Percentiles rank a stretch among this genome's conserved stretches.
Evolutionary conservation across 495 filamentous ascomycete genomes (phyloP).

Genomic region (Chaetomium fimeti): DNA sequence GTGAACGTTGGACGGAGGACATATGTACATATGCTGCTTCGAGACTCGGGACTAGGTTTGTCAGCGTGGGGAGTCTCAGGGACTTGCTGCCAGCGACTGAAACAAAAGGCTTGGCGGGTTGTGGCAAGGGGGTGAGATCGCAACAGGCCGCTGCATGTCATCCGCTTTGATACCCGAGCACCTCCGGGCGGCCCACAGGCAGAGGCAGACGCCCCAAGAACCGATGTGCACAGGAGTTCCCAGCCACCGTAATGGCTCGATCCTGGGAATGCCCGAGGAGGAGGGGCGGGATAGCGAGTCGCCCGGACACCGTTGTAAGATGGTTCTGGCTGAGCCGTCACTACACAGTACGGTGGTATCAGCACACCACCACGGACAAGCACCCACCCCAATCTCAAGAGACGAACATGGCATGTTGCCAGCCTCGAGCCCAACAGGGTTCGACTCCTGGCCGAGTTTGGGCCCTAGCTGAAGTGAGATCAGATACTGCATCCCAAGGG

Average conservation of each 20-base stretch:
- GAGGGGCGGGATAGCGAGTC: slow-evolving; percentile 6
- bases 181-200: not conserved
- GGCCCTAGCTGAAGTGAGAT: slow-evolving; percentile 8
- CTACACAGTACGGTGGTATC: slow-evolving; percentile 1
- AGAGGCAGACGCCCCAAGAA: not conserved
- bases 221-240: too few species aligned
- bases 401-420: not conserved
- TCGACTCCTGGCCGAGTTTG: not conserved
- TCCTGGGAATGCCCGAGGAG: not conserved
- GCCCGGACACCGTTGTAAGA: not conserved
- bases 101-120: not conserved
- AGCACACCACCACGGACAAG: not conserved
- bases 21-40: too few species aligned
- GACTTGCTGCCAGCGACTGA: not conserved
- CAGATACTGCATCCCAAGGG: slow-evolving; percentile 1
- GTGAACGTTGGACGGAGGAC: not conserved
- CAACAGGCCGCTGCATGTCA: slow-evolving; percentile 11
- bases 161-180: slow-evolving; percentile 5
- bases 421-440: not conserved
- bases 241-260: not conserved
- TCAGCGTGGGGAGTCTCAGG: not conserved
- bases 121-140: not conserved
- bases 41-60: not conserved
- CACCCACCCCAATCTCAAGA: not conserved
- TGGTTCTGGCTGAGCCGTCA: not conserved